A percentile compares a stretch with the other conserved stretches of the same genome.
Evolutionary conservation across 805 yeast genomes (phyloP).

Genomic region (Candida adriatica): DNA sequence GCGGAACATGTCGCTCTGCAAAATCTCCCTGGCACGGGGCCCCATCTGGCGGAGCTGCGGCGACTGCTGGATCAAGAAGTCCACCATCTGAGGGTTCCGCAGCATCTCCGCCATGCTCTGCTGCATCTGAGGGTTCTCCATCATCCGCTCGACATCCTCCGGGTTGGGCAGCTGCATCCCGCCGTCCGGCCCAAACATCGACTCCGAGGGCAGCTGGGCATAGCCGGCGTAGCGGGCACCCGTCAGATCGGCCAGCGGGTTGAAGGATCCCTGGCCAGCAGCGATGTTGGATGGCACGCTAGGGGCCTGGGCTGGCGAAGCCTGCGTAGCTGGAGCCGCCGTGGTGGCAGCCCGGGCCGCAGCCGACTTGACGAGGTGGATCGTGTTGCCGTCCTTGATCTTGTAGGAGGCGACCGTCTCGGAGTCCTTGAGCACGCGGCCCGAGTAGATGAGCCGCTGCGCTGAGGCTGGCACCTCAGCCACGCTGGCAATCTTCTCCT

Average conservation of each 20-base stretch:
- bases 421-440: constrained; percentile 82
- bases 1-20: constrained; percentile 79
- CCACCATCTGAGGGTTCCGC: constrained; percentile 83
- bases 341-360: constrained; percentile 27
- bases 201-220: constrained; percentile 78
- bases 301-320: constrained; percentile 21
- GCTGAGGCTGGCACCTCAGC: constrained; percentile 66
- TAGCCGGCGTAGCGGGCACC: constrained; percentile 96
- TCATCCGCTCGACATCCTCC: constrained; percentile 65
- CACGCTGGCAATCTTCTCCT: constrained; percentile 51
- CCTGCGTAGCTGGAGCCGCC: constrained; percentile 15
- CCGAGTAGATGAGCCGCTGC: constrained; percentile 89
- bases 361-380: constrained; percentile 86
- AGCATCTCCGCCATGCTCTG: constrained; percentile 79
- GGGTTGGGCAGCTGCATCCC: constrained; percentile 71
- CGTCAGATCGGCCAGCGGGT: constrained; percentile 87
- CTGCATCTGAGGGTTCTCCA: constrained; percentile 76
- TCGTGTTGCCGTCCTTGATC: constrained; percentile 77
- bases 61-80: constrained; percentile 69
- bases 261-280: constrained; percentile 83
- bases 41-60: constrained; percentile 86
- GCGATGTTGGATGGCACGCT: constrained; percentile 71
- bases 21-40: constrained; percentile 79
- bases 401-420: constrained; percentile 73
- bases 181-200: constrained; percentile 92